Evolutionary conservation across 352 stramenopile species (phyloP), one percentile per base, ranked within the genome.

Genomic region (Phytopythium montanum): DNA sequence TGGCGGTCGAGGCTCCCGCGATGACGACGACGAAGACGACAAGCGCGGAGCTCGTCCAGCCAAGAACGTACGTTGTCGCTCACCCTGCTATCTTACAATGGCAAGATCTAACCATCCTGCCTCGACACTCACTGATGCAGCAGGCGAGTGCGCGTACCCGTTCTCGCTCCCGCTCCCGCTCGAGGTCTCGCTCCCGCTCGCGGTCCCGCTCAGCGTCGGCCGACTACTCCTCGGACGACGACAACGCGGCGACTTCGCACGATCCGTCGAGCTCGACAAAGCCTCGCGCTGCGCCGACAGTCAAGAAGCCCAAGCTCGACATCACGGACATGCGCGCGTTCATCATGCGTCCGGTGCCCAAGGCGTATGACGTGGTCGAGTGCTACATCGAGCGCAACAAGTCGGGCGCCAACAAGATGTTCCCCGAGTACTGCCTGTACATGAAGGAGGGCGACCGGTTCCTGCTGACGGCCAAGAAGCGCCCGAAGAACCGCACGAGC

Each of bases 391-490:
- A 96, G 60, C 77, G 95, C 62, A 98, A 97, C 75, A 91, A 90
- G 59, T 86, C 78, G 3, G 92, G 91, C 4, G 85, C 92, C 21
- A 97, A 97, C 76, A 97, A 96, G 54, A 89, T 98, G 70, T 98
- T 97, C 69, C 89, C 89, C 1, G 88, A 97, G 68, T 97, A 97
- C 70, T 91, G 75, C 38, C 66, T 97, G 57, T 96, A 95, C 71
- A 88, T 96, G 81, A 93, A 98, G 68, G 92, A 98, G 29, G 94
- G 90, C 10, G 91, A 99, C 60, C 87, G 86, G 19, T 99, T 99
- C 74, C 68, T 99, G n/a, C 87, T 99, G 63, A 96, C 91, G 18
- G 92, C 87, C 41, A 99, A 99, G 76, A 99, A 99, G 67, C 81
- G 95, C 14, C 79, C 87, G 9, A 98, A 98, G 65, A 98, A 98